Percentiles rank a stretch among this genome's conserved stretches.
These are phyloP conservation scores for Kalmusia sp. DNA, from an alignment of 2,329 filamentous ascomycete species.

Conservation along the genomic window DNA sequence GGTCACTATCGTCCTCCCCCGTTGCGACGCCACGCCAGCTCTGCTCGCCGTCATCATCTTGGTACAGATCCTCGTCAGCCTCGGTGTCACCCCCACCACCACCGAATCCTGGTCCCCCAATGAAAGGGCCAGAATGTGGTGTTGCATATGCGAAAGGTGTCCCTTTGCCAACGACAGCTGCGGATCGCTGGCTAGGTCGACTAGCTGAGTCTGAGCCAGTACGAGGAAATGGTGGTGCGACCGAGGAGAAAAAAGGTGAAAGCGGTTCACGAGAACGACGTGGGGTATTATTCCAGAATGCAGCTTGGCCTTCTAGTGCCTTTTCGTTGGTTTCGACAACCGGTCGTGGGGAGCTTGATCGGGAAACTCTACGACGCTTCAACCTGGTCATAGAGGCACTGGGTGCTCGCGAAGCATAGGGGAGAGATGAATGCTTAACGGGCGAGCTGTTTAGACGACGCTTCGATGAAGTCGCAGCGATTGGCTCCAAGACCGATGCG, in stretches of 20 bases:
- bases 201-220: slow-evolving; percentile 44
- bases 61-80: slow-evolving; percentile 42
- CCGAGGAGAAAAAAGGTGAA: slow-evolving; percentile 49
- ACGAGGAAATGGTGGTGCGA: slow-evolving; percentile 28
- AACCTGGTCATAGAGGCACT: slow-evolving; percentile 35
- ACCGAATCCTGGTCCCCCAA: slow-evolving; percentile 34
- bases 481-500: slow-evolving; percentile 33
- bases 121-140: slow-evolving; percentile 64
- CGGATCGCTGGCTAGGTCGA: slow-evolving; percentile 53
- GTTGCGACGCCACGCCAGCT: slow-evolving; percentile 39
- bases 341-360: slow-evolving; percentile 33
- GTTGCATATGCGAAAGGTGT: slow-evolving; percentile 77
- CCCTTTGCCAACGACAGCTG: slow-evolving; percentile 41
- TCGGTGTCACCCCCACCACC: slow-evolving; percentile 42
- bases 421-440: slow-evolving; percentile 36
- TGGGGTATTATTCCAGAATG: slow-evolving; percentile 48
- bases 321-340: slow-evolving; percentile 13
- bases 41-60: slow-evolving; percentile 34
- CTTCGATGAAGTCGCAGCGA: slow-evolving; percentile 33
- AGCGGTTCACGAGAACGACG: slow-evolving; percentile 53
- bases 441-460: slow-evolving; percentile 39
- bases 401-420: slow-evolving; percentile 47
- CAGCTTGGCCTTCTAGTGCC: slow-evolving; percentile 30
- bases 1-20: slow-evolving; percentile 32
- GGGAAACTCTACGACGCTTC: slow-evolving; percentile 57